Percentiles rank a stretch among this genome's conserved stretches.
phyloP scores from a whole-genome alignment of 164 flowering plant genomes.

The Taxillus chinensis region DNA sequence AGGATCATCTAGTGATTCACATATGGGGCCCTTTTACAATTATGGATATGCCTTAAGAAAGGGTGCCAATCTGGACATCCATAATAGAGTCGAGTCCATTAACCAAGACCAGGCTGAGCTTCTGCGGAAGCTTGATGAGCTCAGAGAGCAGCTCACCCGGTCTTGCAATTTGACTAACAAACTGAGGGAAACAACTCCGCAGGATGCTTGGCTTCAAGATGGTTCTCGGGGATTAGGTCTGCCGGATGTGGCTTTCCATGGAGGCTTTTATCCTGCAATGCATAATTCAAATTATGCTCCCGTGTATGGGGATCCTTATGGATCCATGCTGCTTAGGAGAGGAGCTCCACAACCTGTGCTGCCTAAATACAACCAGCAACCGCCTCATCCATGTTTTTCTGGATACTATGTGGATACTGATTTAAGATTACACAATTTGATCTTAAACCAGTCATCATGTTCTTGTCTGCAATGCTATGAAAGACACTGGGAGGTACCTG shows the following conservation, averaged over 20 bases:
- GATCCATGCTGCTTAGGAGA: background rate
- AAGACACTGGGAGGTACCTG: background rate
- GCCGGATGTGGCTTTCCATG: background rate
- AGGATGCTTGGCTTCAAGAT: conserved; percentile 23
- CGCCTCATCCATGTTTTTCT: background rate
- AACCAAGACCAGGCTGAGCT: conserved; percentile 67
- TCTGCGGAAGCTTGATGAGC: conserved; percentile 60
- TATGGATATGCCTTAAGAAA: conserved; percentile 18
- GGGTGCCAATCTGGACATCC: conserved; percentile 14
- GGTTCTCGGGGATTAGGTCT: conserved; percentile 17
- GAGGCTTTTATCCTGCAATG: background rate
- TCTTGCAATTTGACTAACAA: conserved; percentile 40
- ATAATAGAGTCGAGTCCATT: conserved; percentile 26
- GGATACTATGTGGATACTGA: background rate
- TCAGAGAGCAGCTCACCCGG: conserved; percentile 49
- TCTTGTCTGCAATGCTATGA: conserved; percentile 1
- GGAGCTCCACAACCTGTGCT: background rate
- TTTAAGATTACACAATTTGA: background rate
- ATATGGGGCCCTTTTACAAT: conserved; percentile 10
- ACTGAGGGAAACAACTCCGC: conserved; percentile 34
- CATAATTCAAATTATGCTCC: background rate
- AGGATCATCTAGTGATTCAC: conserved; percentile 20
- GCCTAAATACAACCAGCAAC: background rate
- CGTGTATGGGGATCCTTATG: background rate
- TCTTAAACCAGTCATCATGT: background rate